These are phyloP conservation scores for Trichoderma arundinaceum DNA, from an alignment of 2,329 filamentous ascomycete genomes.

Conservation along the genomic window DNA sequence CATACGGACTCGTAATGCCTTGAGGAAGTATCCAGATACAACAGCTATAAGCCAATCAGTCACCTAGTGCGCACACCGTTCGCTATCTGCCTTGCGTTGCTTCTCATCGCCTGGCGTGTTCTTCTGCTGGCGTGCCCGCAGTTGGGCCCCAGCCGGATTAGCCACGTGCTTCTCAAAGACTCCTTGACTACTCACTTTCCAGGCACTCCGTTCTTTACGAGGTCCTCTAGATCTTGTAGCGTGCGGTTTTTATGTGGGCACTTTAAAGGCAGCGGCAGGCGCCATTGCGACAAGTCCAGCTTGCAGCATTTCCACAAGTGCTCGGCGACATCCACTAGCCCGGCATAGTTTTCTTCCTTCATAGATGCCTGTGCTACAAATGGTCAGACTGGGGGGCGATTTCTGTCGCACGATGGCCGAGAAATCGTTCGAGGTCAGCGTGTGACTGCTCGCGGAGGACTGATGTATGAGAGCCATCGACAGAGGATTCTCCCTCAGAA, in stretches of 20 bases:
- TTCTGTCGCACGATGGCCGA: neutral
- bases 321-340: neutral
- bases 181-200: constrained; percentile 2
- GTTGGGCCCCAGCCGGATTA: neutral
- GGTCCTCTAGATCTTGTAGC: neutral
- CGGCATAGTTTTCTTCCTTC: neutral
- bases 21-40: neutral
- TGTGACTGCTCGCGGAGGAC: neutral
- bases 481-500: neutral
- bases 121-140: neutral
- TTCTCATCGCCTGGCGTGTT: no score
- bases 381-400: neutral
- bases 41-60: neutral
- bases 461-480: neutral
- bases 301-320: neutral
- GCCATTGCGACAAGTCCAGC: neutral
- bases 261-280: neutral
- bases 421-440: neutral
- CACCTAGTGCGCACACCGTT: neutral
- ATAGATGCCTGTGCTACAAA: neutral
- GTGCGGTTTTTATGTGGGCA: constrained; percentile 12
- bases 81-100: neutral
- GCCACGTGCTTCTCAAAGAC: neutral
- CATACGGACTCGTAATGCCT: neutral
- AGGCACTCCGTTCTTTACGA: neutral